Evolutionary conservation across 345 rosid genomes (phyloP).

Genomic region (Adansonia digitata): DNA sequence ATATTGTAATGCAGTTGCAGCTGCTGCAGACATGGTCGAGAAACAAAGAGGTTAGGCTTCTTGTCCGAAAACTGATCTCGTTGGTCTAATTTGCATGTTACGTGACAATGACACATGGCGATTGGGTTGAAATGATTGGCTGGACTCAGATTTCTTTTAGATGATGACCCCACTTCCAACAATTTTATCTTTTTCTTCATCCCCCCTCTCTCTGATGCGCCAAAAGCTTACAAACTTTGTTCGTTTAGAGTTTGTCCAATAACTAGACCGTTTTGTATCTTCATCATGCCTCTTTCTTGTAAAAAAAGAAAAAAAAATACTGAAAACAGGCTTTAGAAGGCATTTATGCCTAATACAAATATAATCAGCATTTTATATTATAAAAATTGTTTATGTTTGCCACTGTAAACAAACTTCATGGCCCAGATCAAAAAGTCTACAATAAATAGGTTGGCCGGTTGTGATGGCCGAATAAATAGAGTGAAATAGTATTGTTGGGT

Average conservation of each 20-base stretch:
- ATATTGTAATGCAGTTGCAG: slow-evolving; percentile 41
- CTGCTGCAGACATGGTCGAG: slow-evolving; percentile 36
- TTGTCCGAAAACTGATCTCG: not conserved
- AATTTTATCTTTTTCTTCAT: not conserved
- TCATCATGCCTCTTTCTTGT: too few species aligned
- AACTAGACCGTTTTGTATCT: not conserved
- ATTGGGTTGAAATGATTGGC: slow-evolving; percentile 30
- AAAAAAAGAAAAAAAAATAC: too few species aligned
- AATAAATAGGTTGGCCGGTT: too few species aligned
- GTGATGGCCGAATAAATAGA: too few species aligned
- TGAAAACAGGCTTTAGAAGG: too few species aligned
- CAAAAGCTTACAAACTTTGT: too few species aligned
- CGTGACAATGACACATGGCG: slow-evolving; percentile 26
- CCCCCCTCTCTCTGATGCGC: too few species aligned
- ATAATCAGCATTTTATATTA: too few species aligned
- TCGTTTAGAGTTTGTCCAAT: not conserved
- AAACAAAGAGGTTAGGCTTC: not conserved
- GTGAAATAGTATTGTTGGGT: not conserved
- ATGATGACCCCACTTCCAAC: not conserved
- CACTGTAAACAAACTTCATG: too few species aligned
- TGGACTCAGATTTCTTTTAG: slow-evolving; percentile 23
- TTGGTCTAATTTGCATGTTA: slow-evolving; percentile 7
- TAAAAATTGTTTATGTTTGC: too few species aligned
- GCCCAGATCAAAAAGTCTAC: too few species aligned
- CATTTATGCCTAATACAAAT: too few species aligned